A percentile compares a stretch with the other conserved stretches of the same genome.
Evolutionary conservation across 2,329 filamentous ascomycete species (phyloP).

Genomic region (Neonectria ditissima): DNA sequence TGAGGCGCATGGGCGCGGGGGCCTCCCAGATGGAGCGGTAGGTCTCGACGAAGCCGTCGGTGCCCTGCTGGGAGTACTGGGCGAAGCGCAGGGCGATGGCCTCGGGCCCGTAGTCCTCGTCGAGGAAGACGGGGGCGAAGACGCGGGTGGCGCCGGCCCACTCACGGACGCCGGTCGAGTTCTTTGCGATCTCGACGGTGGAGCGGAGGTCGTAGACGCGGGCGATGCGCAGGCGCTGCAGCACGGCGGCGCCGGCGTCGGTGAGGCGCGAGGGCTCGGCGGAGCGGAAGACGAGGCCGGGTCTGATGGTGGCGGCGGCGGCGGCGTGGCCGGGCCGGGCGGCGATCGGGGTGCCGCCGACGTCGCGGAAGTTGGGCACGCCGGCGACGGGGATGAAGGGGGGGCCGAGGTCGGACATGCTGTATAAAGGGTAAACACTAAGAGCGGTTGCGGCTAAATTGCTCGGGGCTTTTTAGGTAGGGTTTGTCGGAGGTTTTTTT

Average conservation of each 20-base stretch:
- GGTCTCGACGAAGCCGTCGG: constrained; percentile 71
- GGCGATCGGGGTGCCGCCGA: constrained; percentile 65
- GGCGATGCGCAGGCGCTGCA: constrained; percentile 69
- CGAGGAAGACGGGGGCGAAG: constrained; percentile 74
- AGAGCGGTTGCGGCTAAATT: background rate
- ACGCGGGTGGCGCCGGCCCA: constrained; percentile 59
- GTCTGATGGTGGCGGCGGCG: no score
- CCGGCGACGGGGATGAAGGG: constrained; percentile 67
- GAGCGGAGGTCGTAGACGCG: constrained; percentile 78
- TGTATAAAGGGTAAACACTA: background rate
- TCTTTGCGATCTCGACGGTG: constrained; percentile 65
- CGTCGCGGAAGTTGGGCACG: constrained; percentile 76
- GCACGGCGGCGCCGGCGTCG: constrained; percentile 61
- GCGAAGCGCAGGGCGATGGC: constrained; percentile 70
- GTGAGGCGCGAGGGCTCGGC: constrained; percentile 73
- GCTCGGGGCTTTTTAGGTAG: background rate
- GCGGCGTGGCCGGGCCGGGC: constrained; percentile 66
- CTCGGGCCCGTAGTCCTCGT: constrained; percentile 71
- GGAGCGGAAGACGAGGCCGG: constrained; percentile 73
- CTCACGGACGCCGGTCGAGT: constrained; percentile 47
- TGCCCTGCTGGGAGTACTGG: constrained; percentile 68
- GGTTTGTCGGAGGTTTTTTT: background rate
- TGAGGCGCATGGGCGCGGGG: constrained; percentile 63
- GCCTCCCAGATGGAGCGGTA: constrained; percentile 71
- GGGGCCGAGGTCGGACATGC: constrained; percentile 44